These are phyloP conservation scores for Quercus aquifolioides DNA, from an alignment of 306 rosid genomes.

Conservation along the genomic window DNA sequence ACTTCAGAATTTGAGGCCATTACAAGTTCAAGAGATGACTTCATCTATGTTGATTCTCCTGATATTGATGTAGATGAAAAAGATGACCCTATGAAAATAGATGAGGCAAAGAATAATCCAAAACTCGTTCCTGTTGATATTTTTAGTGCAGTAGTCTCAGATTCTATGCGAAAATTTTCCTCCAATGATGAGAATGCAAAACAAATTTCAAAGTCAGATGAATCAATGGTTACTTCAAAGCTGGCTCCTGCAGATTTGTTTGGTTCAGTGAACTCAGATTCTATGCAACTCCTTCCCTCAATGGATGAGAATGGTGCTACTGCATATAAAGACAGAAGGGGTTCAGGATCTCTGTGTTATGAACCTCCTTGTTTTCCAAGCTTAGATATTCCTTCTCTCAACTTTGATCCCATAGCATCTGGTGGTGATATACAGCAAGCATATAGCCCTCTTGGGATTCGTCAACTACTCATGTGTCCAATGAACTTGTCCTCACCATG, in stretches of 20 bases:
- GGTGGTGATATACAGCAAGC: conserved; percentile 90
- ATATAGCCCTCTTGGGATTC: conserved; percentile 95
- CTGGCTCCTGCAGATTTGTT: neutral
- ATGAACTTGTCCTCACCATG: conserved; percentile 83
- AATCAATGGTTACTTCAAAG: neutral
- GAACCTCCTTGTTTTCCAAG: conserved; percentile 96
- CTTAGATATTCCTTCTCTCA: conserved; percentile 81
- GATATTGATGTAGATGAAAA: conserved; percentile 19
- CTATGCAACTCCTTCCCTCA: conserved; percentile 36
- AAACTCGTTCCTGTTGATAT: conserved; percentile 68
- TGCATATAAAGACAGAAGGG: conserved; percentile 41
- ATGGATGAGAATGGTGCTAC: conserved; percentile 34
- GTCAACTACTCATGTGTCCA: conserved; percentile 85
- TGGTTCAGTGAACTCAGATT: conserved; percentile 24
- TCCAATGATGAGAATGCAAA: neutral
- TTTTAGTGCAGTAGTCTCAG: conserved; percentile 34
- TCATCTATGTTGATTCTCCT: conserved; percentile 47
- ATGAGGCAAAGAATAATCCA: conserved; percentile 39
- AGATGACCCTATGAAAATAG: conserved; percentile 38
- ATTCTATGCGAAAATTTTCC: neutral
- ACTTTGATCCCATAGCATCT: conserved; percentile 82
- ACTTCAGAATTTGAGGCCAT: conserved; percentile 49
- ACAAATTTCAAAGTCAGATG: neutral
- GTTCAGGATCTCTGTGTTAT: conserved; percentile 66
- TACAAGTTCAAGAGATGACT: conserved; percentile 40